Evolutionary conservation across 129 eudicot species (phyloP).

Genomic region (Silybum marianum): DNA sequence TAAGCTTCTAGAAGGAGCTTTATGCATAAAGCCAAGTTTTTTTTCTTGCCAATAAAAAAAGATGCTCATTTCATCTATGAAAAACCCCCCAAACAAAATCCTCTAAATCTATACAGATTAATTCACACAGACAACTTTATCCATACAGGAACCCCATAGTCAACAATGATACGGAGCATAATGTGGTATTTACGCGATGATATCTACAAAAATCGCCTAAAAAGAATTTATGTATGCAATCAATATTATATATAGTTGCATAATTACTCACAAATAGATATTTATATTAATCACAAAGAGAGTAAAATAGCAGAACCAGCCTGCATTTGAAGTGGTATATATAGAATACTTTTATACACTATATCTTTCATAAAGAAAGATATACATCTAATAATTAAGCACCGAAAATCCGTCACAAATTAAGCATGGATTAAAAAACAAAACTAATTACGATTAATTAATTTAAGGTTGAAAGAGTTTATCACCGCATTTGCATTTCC

Average conservation of each 20-base stretch:
- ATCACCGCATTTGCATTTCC: constrained; percentile 93
- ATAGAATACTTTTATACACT: constrained; percentile 30
- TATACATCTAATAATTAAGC: background rate
- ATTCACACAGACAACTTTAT: no score
- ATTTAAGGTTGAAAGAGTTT: constrained; percentile 79
- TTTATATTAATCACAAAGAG: constrained; percentile 20
- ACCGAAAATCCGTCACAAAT: constrained; percentile 12
- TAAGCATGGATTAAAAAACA: constrained; percentile 11
- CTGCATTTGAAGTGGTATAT: constrained; percentile 12
- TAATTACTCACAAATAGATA: constrained; percentile 19
- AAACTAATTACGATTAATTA: background rate
- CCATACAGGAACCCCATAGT: no score
- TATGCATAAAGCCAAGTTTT: no score
- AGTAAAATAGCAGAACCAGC: constrained; percentile 5
- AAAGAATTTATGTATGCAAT: constrained; percentile 1
- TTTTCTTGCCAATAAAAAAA: no score
- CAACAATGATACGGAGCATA: background rate
- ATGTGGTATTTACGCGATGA: background rate
- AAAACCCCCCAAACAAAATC: no score
- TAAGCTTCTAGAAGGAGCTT: no score
- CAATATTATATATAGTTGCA: constrained; percentile 3
- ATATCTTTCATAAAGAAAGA: constrained; percentile 30
- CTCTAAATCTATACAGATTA: no score
- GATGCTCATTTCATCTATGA: no score
- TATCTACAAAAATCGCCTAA: background rate